These are phyloP conservation scores for Ascochyta clinopodiicola DNA, from an alignment of 2,329 filamentous ascomycete species.

Conservation along the genomic window DNA sequence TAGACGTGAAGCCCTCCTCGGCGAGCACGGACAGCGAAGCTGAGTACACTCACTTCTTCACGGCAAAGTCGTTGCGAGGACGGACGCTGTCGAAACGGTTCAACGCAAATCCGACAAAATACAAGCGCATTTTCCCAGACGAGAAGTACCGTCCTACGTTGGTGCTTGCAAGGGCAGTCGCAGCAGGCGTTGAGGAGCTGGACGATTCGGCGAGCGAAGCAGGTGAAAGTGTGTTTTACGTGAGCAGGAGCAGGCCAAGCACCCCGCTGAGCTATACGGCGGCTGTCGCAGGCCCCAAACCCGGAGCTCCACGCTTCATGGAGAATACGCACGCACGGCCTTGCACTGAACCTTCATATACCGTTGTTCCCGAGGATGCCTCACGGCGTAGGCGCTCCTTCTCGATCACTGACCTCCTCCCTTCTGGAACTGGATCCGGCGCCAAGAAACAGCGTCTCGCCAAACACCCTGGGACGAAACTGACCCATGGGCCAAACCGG, in stretches of 20 bases:
- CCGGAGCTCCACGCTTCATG: slow-evolving; percentile 19
- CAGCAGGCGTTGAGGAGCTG: slow-evolving; percentile 40
- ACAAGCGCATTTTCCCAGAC: slow-evolving; percentile 55
- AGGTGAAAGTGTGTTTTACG: slow-evolving; percentile 48
- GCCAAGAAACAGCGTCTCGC: slow-evolving; percentile 48
- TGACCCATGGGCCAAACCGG: slow-evolving; percentile 41
- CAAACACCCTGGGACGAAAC: slow-evolving; percentile 23
- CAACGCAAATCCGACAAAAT: slow-evolving; percentile 46
- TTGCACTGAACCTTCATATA: slow-evolving; percentile 24
- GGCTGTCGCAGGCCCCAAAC: slow-evolving; percentile 33
- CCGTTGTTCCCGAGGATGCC: slow-evolving; percentile 30
- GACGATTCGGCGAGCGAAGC: slow-evolving; percentile 48
- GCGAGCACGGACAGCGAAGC: slow-evolving; percentile 35
- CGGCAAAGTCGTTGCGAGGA: slow-evolving; percentile 42
- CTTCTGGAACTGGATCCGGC: slow-evolving; percentile 45
- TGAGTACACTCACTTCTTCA: slow-evolving; percentile 49
- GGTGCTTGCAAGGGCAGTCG: slow-evolving; percentile 53
- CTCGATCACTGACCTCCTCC: slow-evolving; percentile 56
- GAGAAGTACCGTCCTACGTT: slow-evolving; percentile 56
- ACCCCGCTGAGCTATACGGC: slow-evolving; percentile 46
- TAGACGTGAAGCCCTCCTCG: slow-evolving; percentile 26
- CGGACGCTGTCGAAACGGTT: slow-evolving; percentile 51
- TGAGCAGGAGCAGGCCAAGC: slow-evolving; percentile 43
- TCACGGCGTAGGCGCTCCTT: slow-evolving; percentile 55
- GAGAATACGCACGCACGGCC: slow-evolving; percentile 16